Conservation (phyloP, 495 filamentous ascomycete species). For the Cercophora sp. region DNA sequence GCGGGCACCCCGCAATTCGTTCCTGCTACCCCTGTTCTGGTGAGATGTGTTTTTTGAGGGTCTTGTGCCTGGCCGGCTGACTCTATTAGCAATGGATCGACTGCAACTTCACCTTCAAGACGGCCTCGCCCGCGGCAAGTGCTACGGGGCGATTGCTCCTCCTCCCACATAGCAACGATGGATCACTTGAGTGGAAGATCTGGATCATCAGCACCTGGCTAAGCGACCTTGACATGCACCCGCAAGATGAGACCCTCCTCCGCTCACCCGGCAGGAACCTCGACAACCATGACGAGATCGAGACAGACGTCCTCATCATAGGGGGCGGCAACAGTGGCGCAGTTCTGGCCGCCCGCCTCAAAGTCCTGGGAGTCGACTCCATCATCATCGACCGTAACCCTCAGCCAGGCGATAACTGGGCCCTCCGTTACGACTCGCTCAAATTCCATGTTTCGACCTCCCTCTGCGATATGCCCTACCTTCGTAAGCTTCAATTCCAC, state of each 20-base stretch:
- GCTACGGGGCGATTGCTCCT: slow-evolving; percentile 28
- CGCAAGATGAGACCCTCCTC: slow-evolving; percentile 28
- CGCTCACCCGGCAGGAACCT: slow-evolving; percentile 16
- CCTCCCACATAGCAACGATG: slow-evolving; percentile 17
- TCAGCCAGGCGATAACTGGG: slow-evolving; percentile 34
- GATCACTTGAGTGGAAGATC: slow-evolving; percentile 27
- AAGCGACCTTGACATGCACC: slow-evolving; percentile 21
- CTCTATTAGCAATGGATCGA: slow-evolving; percentile 24
- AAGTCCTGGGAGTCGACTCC: slow-evolving; percentile 31
- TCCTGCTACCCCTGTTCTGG: slow-evolving; percentile 11
- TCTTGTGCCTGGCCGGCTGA: too few relatives aligned
- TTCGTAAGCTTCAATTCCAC: slow-evolving; percentile 15
- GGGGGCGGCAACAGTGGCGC: slow-evolving; percentile 31
- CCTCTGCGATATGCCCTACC: slow-evolving; percentile 25
- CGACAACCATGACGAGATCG: slow-evolving; percentile 13
- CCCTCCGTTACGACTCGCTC: slow-evolving; percentile 29
- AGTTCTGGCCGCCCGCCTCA: slow-evolving; percentile 28
- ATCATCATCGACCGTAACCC: slow-evolving; percentile 31
- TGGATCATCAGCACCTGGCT: slow-evolving; percentile 33
- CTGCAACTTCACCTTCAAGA: slow-evolving; percentile 24
- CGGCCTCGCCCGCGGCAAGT: slow-evolving; percentile 17
- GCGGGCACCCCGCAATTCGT: slow-evolving; percentile 12
- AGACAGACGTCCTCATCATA: slow-evolving; percentile 34
- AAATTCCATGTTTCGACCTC: slow-evolving; percentile 30
- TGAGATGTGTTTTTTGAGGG: too few relatives aligned